A percentile compares a stretch with the other conserved stretches of the same genome.
Conservation (phyloP, 768 basidiomycete genomes). For the Fibroporia radiculosa region DNA sequence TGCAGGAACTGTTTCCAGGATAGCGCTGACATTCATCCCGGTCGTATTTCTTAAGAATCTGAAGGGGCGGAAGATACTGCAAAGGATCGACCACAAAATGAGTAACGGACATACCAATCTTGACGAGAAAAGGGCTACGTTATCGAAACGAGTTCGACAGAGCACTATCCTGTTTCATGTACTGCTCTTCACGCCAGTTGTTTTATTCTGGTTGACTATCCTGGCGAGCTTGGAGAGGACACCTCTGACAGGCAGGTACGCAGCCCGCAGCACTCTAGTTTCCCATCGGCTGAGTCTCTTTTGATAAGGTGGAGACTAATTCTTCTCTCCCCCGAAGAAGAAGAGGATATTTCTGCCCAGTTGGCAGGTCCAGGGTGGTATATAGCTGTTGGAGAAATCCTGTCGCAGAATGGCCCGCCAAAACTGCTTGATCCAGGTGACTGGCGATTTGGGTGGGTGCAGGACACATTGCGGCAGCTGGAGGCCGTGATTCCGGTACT, state of each 20-base stretch:
- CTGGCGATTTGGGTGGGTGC: slow-evolving; percentile 90
- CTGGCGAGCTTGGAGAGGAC: slow-evolving; percentile 70
- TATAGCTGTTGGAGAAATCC: slow-evolving; percentile 69
- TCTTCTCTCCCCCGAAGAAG: slow-evolving; percentile 86
- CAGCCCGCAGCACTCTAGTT: slow-evolving; percentile 3
- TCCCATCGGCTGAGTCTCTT: neutral
- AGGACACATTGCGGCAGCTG: slow-evolving; percentile 65
- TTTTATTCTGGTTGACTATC: slow-evolving; percentile 61
- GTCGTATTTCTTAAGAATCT: slow-evolving; percentile 54
- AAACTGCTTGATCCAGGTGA: slow-evolving; percentile 65
- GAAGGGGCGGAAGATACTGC: slow-evolving; percentile 42
- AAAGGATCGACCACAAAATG: slow-evolving; percentile 38
- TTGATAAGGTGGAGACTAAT: slow-evolving; percentile 72
- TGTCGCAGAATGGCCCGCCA: slow-evolving; percentile 55
- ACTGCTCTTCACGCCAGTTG: slow-evolving; percentile 52
- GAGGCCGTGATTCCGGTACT: slow-evolving; percentile 69
- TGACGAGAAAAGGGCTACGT: slow-evolving; percentile 41
- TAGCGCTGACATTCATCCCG: slow-evolving; percentile 72
- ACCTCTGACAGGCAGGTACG: slow-evolving; percentile 80
- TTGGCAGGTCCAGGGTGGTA: slow-evolving; percentile 86
- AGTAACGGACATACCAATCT: slow-evolving; percentile 32
- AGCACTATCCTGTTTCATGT: slow-evolving; percentile 43
- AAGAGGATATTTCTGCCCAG: slow-evolving; percentile 79
- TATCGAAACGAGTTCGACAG: slow-evolving; percentile 41
- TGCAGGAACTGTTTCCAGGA: slow-evolving; percentile 60